Conservation (phyloP, 768 basidiomycete species). For the Macrolepiota fuliginosa region DNA sequence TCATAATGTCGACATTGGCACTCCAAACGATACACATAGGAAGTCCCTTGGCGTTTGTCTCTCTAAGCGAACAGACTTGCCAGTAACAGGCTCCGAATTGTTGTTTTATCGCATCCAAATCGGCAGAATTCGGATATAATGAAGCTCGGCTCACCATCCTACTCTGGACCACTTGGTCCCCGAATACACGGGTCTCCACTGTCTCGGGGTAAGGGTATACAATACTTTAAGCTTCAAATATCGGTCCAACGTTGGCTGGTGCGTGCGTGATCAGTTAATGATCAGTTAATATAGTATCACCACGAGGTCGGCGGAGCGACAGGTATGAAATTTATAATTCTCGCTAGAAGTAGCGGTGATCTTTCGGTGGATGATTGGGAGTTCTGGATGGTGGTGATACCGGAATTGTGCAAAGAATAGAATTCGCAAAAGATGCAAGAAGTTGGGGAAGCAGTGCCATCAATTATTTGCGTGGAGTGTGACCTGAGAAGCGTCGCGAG, state of each 20-base stretch:
- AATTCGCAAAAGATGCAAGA: neutral
- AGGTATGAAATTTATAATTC: neutral
- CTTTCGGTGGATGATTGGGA: neutral
- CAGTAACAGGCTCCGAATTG: neutral
- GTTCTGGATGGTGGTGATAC: neutral
- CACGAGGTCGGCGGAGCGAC: neutral
- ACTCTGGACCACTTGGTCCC: neutral
- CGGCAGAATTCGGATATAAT: neutral
- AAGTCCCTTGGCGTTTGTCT: neutral
- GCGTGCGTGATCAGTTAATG: too few relatives aligned
- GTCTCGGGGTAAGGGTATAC: too few relatives aligned
- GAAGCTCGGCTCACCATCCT: neutral
- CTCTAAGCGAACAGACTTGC: neutral
- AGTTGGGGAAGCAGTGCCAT: neutral
- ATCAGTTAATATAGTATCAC: neutral
- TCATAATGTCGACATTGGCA: neutral
- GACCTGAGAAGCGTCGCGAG: neutral
- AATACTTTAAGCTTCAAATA: too few relatives aligned
- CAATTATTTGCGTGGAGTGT: neutral
- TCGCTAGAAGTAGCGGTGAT: neutral
- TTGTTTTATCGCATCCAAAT: neutral
- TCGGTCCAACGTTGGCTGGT: too few relatives aligned
- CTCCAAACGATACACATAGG: neutral
- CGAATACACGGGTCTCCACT: neutral
- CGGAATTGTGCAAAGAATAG: neutral